Percentiles rank a stretch among this genome's conserved stretches.
phyloP scores from a whole-genome alignment of 1,284 basidiomycete species.

The Tilletia caries region DNA sequence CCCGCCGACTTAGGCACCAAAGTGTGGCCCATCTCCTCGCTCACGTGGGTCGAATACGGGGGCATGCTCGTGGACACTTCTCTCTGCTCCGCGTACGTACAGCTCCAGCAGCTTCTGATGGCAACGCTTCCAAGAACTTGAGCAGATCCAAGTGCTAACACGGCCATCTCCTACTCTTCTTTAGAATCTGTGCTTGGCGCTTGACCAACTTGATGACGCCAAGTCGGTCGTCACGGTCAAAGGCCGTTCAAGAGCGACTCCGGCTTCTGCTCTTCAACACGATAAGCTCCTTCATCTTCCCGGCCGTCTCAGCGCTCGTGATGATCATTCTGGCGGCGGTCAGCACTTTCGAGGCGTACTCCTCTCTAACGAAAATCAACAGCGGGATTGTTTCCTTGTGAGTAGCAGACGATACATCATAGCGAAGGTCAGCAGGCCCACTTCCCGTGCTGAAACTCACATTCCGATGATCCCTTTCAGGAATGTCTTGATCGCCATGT shows the following conservation, averaged over 20 bases:
- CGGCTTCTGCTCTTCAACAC: constrained; percentile 11
- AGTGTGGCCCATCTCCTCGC: neutral
- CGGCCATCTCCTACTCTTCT: neutral
- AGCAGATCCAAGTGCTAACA: too few relatives aligned
- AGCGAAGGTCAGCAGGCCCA: too few relatives aligned
- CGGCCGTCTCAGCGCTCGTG: constrained; percentile 3
- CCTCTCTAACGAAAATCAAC: constrained; percentile 3
- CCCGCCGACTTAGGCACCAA: constrained; percentile 3
- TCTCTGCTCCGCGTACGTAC: neutral
- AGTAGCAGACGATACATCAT: neutral
- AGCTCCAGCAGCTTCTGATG: neutral
- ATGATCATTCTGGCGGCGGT: constrained; percentile 9
- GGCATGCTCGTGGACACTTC: constrained; percentile 9
- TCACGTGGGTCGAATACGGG: constrained; percentile 7
- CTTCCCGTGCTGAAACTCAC: neutral
- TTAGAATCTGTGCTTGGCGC: constrained; percentile 8
- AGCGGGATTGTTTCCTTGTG: neutral
- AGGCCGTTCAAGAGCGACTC: neutral
- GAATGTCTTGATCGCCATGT: constrained; percentile 8
- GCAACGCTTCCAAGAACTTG: too few relatives aligned
- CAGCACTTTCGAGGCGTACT: neutral
- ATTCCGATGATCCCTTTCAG: neutral
- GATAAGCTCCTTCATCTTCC: constrained; percentile 8
- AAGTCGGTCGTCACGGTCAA: neutral
- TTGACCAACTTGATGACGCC: neutral